These are phyloP conservation scores for Neopestalotiopsis sp. DNA, from an alignment of 2,329 filamentous ascomycete species.

Conservation along the genomic window DNA sequence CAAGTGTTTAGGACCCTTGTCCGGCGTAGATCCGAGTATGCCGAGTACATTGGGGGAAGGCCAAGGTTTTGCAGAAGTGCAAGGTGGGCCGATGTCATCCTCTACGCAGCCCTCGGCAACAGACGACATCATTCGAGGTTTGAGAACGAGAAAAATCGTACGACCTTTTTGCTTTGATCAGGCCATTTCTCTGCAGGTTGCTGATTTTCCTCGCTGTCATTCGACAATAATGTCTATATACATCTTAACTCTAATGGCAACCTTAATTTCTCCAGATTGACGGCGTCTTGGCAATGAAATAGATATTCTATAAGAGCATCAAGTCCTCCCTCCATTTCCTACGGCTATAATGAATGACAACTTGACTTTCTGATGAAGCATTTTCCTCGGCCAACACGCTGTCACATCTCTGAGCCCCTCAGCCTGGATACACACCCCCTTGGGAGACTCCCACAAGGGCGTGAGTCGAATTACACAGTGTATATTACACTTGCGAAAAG, in stretches of 20 bases:
- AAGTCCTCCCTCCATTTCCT: background rate
- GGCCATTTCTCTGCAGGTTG: conserved; percentile 18
- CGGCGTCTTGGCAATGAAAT: conserved; percentile 3
- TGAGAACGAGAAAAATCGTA: conserved; percentile 20
- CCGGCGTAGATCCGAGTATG: background rate
- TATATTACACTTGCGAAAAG: background rate
- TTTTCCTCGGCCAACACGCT: background rate
- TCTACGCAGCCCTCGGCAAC: conserved; percentile 1
- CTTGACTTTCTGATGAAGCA: background rate
- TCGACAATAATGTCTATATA: conserved; percentile 11
- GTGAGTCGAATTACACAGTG: background rate
- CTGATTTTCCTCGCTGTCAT: conserved; percentile 9
- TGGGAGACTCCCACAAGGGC: background rate
- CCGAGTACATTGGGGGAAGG: background rate
- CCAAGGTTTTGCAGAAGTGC: background rate
- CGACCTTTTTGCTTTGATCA: conserved; percentile 18
- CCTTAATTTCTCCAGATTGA: conserved; percentile 11
- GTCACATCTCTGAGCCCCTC: background rate
- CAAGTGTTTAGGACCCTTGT: background rate
- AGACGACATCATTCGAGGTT: conserved; percentile 18
- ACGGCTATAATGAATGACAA: background rate
- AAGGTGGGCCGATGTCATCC: conserved; percentile 3
- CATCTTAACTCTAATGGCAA: conserved; percentile 16
- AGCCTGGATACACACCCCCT: background rate
- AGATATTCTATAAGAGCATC: conserved; percentile 8